Evolutionary conservation across 2,329 filamentous ascomycete species (phyloP), one percentile per base, ranked within the genome.

Genomic region (Botrytis fabae): DNA sequence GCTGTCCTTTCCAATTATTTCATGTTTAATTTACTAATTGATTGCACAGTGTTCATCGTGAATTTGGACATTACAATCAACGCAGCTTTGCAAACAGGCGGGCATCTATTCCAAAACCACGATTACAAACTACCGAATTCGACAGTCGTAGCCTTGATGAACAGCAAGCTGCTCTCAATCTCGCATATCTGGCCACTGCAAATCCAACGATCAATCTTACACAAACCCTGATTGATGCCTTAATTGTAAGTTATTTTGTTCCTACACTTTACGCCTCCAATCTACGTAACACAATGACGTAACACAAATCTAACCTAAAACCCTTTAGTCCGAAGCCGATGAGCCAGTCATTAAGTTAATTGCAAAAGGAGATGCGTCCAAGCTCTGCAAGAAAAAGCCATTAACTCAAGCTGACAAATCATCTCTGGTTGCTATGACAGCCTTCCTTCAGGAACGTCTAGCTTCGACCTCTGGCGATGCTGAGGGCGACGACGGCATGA

Each of bases 161-260:
- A 80, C 87, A 91, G 79, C 90, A 92, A 79, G 86, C 89, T 61
- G 90, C 90, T 7, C 85, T 93, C 74, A 90, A 89, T 74, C 84
- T 94, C 46, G 84, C 87, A 62, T 86, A 87, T 75, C 83, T 93
- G 54, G 83, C 85, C 65, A 85, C 84, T 71, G 84, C 85, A 76
- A 83, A 85, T 75, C 82, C 82, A 70, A 84, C 86, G 38, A 83
- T 88, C 68, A 61, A 63, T 64, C 63, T 68, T 46, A 80, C 85
- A 59, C 81, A 84, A 71, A 82, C 81, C 69, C 85, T 93, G 73
- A 84, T 90, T 70, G 84, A 88, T 74, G 85, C 88, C 70, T 84
- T 93, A 75, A 84, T 92, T 76, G 90, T 92, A 84, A 85, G 90
- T 86, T 75, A 73, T 28, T 25, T 22, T 14, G 10, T 62, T 28